Conservation (phyloP, 345 rosid species). For the Clausena lansium region DNA sequence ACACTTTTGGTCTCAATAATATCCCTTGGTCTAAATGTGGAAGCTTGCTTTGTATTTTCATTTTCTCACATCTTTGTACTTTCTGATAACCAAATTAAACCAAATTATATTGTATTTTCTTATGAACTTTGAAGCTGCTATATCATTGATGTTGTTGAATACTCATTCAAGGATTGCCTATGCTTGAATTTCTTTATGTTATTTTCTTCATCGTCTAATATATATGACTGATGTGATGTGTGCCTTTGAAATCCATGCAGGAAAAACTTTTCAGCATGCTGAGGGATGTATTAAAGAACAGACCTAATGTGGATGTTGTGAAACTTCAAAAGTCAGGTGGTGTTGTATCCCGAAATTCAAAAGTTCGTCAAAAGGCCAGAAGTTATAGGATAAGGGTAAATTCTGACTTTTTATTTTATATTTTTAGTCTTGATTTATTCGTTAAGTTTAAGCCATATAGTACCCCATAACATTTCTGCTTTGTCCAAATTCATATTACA, state of each 20-base stretch:
- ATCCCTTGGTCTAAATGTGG: not conserved
- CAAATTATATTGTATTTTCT: not conserved
- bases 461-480: not conserved
- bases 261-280: constrained; percentile 98
- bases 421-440: not conserved
- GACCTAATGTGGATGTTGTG: constrained; percentile 84
- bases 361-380: constrained; percentile 66
- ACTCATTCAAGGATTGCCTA: not conserved
- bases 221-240: not conserved
- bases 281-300: constrained; percentile 64
- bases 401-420: not conserved
- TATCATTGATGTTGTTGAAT: not conserved
- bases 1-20: too few relatives aligned
- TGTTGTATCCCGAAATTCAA: constrained; percentile 74
- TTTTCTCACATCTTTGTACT: not conserved
- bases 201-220: not conserved
- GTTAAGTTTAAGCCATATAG: not conserved
- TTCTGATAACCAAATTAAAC: not conserved
- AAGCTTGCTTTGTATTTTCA: not conserved
- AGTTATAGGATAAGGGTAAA: constrained; percentile 70
- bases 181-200: not conserved
- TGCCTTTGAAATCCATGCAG: constrained; percentile 27
- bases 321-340: constrained; percentile 96
- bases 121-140: not conserved
- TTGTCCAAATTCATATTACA: not conserved